These are phyloP conservation scores for Phytopythium chamaehyphon DNA, from an alignment of 352 stramenopile genomes.

Conservation along the genomic window DNA sequence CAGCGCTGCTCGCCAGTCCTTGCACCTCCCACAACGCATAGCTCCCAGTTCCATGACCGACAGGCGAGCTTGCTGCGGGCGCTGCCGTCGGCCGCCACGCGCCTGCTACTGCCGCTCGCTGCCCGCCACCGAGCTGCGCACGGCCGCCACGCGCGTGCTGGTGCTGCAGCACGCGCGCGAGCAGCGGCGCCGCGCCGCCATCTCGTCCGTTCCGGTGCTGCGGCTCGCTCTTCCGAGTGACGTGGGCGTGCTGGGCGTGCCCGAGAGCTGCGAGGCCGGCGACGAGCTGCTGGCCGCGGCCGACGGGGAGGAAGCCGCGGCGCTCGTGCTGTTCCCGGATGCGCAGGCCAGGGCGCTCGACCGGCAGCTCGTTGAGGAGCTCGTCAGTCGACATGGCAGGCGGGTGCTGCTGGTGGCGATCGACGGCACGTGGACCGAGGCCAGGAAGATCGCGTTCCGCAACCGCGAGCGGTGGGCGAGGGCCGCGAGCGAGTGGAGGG, in stretches of 20 bases:
- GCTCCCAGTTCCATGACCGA: background rate
- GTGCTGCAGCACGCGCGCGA: conserved; percentile 65
- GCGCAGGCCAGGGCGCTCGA: conserved; percentile 26
- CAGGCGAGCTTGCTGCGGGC: conserved; percentile 30
- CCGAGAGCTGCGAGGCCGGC: conserved; percentile 21
- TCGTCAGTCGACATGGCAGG: background rate
- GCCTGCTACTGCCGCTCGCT: conserved; percentile 62
- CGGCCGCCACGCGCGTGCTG: conserved; percentile 37
- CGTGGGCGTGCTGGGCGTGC: conserved; percentile 34
- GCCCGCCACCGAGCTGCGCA: conserved; percentile 17
- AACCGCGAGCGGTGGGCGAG: conserved; percentile 36
- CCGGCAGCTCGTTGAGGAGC: conserved; percentile 4
- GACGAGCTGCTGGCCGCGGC: conserved; percentile 30
- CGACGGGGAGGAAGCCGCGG: conserved; percentile 13
- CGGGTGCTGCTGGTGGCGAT: conserved; percentile 55
- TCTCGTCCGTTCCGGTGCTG: conserved; percentile 68
- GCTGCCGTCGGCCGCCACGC: conserved; percentile 36
- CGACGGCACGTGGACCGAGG: conserved; percentile 78
- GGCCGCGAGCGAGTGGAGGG: conserved; percentile 19
- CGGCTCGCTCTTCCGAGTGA: conserved; percentile 30
- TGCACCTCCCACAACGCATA: background rate
- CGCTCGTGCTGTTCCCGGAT: conserved; percentile 42
- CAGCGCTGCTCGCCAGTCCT: too few species aligned
- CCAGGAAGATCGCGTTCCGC: conserved; percentile 70
- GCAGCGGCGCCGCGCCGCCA: conserved; percentile 41